These are phyloP conservation scores for Leucocoprinus birnbaumii DNA, from an alignment of 768 basidiomycete genomes.

Conservation along the genomic window DNA sequence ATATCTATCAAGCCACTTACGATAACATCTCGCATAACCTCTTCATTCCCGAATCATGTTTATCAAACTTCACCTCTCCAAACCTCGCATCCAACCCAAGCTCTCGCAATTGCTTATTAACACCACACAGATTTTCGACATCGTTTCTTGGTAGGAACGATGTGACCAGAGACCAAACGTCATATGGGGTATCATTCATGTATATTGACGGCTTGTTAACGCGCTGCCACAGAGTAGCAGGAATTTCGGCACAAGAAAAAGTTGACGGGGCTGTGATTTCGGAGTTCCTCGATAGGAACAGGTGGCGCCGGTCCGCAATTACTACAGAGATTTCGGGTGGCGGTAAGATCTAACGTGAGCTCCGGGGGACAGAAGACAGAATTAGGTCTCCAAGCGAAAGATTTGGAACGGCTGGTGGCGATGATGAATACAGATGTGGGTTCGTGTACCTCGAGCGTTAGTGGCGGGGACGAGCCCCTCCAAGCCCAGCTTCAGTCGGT, in stretches of 20 bases:
- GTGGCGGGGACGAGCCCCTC: constrained; percentile 6
- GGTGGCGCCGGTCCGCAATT: neutral
- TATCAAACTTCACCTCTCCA: constrained; percentile 18
- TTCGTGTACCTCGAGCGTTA: constrained; percentile 6
- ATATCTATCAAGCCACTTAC: constrained; percentile 11
- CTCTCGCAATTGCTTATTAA: constrained; percentile 19
- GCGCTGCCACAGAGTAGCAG: too few relatives aligned
- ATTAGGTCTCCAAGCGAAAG: too few relatives aligned
- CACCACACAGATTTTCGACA: constrained; percentile 16
- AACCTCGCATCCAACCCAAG: constrained; percentile 20
- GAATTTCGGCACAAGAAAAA: too few relatives aligned
- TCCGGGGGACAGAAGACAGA: too few relatives aligned
- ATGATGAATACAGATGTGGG: neutral
- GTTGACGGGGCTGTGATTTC: too few relatives aligned
- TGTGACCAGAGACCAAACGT: constrained; percentile 21
- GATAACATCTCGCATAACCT: constrained; percentile 20
- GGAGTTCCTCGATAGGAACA: neutral
- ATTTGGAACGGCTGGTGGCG: neutral
- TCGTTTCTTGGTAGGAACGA: constrained; percentile 17
- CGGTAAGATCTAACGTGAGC: neutral
- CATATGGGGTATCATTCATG: constrained; percentile 15
- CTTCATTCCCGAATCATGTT: constrained; percentile 19
- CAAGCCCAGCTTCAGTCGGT: constrained; percentile 7
- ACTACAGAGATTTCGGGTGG: neutral
- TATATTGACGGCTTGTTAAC: neutral